Base-by-base conservation (phyloP, 2,329 filamentous ascomycete genomes). In the Conoideocrella luteorostrata region DNA sequence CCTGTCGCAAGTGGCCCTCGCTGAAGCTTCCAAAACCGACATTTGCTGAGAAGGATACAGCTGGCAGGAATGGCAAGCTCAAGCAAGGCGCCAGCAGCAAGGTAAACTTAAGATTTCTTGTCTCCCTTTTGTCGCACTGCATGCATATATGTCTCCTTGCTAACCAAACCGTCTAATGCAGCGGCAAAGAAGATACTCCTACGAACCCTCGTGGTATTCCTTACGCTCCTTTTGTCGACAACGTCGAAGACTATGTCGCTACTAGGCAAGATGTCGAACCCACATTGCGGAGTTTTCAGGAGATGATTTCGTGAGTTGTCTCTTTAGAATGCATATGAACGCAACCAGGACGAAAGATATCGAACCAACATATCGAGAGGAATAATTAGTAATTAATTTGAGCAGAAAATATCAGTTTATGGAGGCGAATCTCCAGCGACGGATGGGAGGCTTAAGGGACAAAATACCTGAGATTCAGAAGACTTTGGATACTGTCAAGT, bases 381-480 rank as follows among this genome's bases (percentile, higher is more conserved):
- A 26, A 34, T 29, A 20, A 13, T 26, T 37, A 28, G 12, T 50
- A 47, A 52, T 45, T 44, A 10, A 18, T 17, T 17, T 9, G 38
- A 21, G 20, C 61, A 95, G 89, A 56, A 98, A 98, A 76, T 98
- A 98, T 71, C 93, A 97, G 66, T 98, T 97, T 70, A 98, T 98
- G 93, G 89, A 97, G 69, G 74, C 85, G 62, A 97, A 95, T 66
- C 86, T 93, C 47, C 85, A 95, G 64, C 78, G 88, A 50, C 80
- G 93, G 38, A 84, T 86, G 42, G 74, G 77, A 4, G 89, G 90
- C 2, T 71, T 98, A 44, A 86, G 84, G 59, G 90, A 96, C 60
- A 98, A 97, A 72, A 89, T 98, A 53, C 93, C 93, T 0, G 93
- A 98, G 63, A 97, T 98, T 52, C 83, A 88, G 58, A 96, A 96